Conservation (phyloP, 768 basidiomycete genomes). For the Antrodiella citrinella region DNA sequence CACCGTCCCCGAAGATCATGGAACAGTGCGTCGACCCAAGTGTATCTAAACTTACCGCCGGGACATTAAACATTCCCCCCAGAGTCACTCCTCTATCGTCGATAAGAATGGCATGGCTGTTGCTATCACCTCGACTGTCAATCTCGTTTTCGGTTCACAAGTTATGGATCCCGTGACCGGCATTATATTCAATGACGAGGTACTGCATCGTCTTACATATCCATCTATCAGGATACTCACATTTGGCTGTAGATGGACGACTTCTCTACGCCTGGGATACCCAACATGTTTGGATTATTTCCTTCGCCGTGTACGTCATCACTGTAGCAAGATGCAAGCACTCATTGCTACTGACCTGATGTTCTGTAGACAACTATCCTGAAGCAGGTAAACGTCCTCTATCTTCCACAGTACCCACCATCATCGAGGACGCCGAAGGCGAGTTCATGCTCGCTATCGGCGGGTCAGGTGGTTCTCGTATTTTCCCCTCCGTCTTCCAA, state of each 20-base stretch:
- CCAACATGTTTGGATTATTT: conserved; percentile 77
- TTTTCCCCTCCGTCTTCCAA: conserved; percentile 76
- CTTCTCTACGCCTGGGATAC: conserved; percentile 78
- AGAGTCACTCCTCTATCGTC: conserved; percentile 82
- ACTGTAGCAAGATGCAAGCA: not conserved
- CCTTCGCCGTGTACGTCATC: conserved; percentile 65
- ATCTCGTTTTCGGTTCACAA: conserved; percentile 81
- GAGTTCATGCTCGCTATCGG: conserved; percentile 69
- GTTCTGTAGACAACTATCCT: conserved; percentile 74
- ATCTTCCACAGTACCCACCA: conserved; percentile 76
- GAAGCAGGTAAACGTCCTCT: conserved; percentile 82
- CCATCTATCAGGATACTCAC: too few species aligned
- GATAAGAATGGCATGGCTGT: conserved; percentile 87
- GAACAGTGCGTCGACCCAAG: conserved; percentile 51
- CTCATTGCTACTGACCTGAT: conserved; percentile 3
- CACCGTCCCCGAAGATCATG: conserved; percentile 75
- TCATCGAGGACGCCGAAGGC: conserved; percentile 71
- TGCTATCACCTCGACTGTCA: conserved; percentile 81
- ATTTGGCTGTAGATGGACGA: conserved; percentile 83
- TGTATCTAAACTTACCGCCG: not conserved
- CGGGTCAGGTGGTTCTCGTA: conserved; percentile 82
- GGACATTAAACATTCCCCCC: conserved; percentile 4
- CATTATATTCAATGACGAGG: conserved; percentile 85
- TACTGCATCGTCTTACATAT: conserved; percentile 23
- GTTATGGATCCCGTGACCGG: conserved; percentile 86